Evolutionary conservation across 2,329 filamentous ascomycete species (phyloP).

Genomic region (Lithohypha guttulata): DNA sequence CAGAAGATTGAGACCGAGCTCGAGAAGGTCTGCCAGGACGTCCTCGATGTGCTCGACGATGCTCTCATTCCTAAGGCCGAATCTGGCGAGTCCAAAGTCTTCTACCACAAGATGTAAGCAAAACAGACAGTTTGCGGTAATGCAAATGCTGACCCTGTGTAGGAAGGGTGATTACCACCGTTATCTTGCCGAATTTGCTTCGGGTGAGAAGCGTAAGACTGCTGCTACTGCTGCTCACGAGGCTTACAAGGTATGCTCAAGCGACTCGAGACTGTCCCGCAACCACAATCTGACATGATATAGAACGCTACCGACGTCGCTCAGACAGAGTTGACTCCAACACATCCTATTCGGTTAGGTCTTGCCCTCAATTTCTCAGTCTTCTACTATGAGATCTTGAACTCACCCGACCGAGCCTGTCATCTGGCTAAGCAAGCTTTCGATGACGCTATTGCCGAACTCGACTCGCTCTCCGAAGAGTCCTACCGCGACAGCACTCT

Average conservation of each 20-base stretch:
- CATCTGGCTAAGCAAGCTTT: conserved; percentile 99
- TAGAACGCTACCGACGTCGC: conserved; percentile 96
- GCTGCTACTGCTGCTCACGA: conserved; percentile 80
- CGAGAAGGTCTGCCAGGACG: conserved; percentile 96
- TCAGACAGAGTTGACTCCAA: conserved; percentile 92
- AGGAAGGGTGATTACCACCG: conserved; percentile 98
- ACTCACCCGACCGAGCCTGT: conserved; percentile 94
- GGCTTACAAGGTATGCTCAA: conserved; percentile 78
- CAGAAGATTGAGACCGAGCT: conserved; percentile 97
- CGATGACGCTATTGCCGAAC: conserved; percentile 96
- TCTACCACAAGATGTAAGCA: conserved; percentile 98
- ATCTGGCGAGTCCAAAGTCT: conserved; percentile 97
- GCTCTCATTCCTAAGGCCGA: conserved; percentile 91
- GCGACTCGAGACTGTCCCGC: neutral
- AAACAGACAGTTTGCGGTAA: conserved; percentile 6
- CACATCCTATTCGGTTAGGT: conserved; percentile 94
- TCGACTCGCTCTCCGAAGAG: conserved; percentile 94
- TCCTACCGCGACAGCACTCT: conserved; percentile 98
- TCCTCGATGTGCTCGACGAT: conserved; percentile 87
- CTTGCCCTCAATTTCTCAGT: conserved; percentile 98
- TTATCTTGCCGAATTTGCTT: conserved; percentile 87
- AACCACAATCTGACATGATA: conserved; percentile 12
- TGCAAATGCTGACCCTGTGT: conserved; percentile 20
- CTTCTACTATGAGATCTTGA: conserved; percentile 99
- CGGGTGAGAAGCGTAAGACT: conserved; percentile 82